Percentiles rank a stretch among this genome's conserved stretches.
Evolutionary conservation across 805 yeast species (phyloP).

Genomic region (Kuraishia hungarica): DNA sequence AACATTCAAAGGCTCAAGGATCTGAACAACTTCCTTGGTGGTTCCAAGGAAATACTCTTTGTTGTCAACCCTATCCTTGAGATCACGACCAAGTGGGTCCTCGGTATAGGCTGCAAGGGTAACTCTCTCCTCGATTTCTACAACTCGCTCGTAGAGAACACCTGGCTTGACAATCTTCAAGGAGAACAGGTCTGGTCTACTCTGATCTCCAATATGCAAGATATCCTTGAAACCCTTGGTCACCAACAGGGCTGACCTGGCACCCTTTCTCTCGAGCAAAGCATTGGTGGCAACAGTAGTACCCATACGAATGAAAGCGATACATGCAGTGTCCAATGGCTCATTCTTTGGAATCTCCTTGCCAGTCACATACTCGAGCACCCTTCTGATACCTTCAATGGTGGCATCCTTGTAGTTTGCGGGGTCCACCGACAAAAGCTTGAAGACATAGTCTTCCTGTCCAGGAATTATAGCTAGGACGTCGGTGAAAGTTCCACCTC

Average conservation of each 20-base stretch:
- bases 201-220: conserved; percentile 79
- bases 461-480: conserved; percentile 42
- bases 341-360: conserved; percentile 46
- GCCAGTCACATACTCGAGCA: conserved; percentile 53
- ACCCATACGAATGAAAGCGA: conserved; percentile 76
- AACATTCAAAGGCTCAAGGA: conserved; percentile 25
- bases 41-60: conserved; percentile 23
- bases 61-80: conserved; percentile 13
- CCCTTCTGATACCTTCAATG: conserved; percentile 79
- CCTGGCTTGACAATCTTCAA: conserved; percentile 65
- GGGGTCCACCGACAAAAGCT: conserved; percentile 84
- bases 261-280: conserved; percentile 86
- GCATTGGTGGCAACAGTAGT: conserved; percentile 97
- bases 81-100: conserved; percentile 49
- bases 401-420: conserved; percentile 85
- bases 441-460: conserved; percentile 60
- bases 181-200: conserved; percentile 86
- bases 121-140: conserved; percentile 86
- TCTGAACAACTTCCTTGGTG: conserved; percentile 29
- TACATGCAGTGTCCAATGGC: conserved; percentile 52
- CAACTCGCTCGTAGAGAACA: conserved; percentile 63
- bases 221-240: conserved; percentile 89
- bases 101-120: conserved; percentile 76
- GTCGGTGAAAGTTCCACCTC: conserved; percentile 94
- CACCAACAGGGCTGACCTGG: conserved; percentile 74